phyloP scores from a whole-genome alignment of 179 eudicot species.

The Actinidia chinensis region DNA sequence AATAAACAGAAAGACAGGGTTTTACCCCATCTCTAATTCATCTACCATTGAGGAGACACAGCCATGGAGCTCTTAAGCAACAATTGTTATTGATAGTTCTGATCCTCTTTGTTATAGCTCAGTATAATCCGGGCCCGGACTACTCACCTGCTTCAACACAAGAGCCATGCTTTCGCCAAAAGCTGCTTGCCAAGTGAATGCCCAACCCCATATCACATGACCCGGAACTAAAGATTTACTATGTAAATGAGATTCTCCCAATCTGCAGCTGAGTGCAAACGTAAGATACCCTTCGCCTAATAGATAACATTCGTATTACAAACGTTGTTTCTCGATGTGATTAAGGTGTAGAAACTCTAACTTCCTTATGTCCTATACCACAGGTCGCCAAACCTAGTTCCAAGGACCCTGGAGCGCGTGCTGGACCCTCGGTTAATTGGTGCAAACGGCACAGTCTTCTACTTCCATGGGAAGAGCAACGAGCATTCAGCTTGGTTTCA shows the following conservation, averaged over 20 bases:
- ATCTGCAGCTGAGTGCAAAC: constrained; percentile 53
- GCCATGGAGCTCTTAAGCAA: constrained; percentile 32
- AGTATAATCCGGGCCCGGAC: constrained; percentile 17
- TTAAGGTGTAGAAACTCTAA: background rate
- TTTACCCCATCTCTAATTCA: background rate
- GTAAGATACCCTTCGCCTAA: constrained; percentile 14
- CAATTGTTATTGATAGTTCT: constrained; percentile 24
- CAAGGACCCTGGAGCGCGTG: constrained; percentile 63
- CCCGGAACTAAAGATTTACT: constrained; percentile 55
- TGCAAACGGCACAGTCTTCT: constrained; percentile 66
- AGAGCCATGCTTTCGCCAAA: constrained; percentile 48
- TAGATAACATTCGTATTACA: too few relatives aligned
- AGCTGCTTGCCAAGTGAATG: constrained; percentile 54
- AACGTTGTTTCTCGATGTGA: background rate
- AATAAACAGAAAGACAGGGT: constrained; percentile 3
- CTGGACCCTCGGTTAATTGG: constrained; percentile 78
- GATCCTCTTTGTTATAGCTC: constrained; percentile 27
- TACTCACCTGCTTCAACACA: constrained; percentile 31
- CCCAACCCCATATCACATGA: constrained; percentile 29
- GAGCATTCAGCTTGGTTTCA: constrained; percentile 60
- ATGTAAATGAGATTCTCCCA: constrained; percentile 54
- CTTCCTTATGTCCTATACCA: background rate
- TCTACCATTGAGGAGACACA: background rate
- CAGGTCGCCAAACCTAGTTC: constrained; percentile 50
- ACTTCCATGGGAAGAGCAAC: constrained; percentile 72